These are phyloP conservation scores for Mycena metata DNA, from an alignment of 768 basidiomycete species.

Conservation along the genomic window DNA sequence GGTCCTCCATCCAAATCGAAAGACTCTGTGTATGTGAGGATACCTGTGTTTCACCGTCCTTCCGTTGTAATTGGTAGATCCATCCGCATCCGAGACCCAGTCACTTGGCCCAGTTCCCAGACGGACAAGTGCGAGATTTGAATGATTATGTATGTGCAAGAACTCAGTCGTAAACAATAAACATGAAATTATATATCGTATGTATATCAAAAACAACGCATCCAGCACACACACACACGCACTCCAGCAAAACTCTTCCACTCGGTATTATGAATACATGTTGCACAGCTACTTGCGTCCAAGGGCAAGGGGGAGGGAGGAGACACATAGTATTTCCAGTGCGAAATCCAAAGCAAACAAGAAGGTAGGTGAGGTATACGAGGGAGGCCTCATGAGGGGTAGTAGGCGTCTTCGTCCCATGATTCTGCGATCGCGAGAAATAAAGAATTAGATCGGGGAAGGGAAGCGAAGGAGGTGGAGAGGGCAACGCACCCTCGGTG, in stretches of 20 bases:
- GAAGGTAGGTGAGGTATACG: not conserved
- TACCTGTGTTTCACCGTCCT: too few species aligned
- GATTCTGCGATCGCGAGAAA: constrained; percentile 52
- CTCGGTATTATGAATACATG: constrained; percentile 11
- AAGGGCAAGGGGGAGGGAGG: too few species aligned
- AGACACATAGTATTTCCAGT: too few species aligned
- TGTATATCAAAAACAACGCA: constrained; percentile 22
- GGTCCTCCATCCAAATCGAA: too few species aligned
- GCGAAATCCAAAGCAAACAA: not conserved
- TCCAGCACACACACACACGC: not conserved
- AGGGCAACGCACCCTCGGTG: constrained; percentile 69
- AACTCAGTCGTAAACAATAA: constrained; percentile 16
- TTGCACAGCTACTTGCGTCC: not conserved
- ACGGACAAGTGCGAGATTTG: too few species aligned
- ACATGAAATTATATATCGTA: constrained; percentile 34
- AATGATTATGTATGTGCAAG: too few species aligned
- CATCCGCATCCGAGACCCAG: too few species aligned
- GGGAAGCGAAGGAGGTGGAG: too few species aligned
- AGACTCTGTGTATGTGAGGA: too few species aligned
- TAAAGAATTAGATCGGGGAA: too few species aligned
- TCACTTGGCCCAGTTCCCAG: too few species aligned
- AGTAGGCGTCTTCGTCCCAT: constrained; percentile 66
- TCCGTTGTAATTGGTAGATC: too few species aligned
- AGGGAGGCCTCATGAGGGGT: constrained; percentile 48
- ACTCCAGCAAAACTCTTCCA: not conserved